A percentile compares a stretch with the other conserved stretches of the same genome.
These are phyloP conservation scores for Debaryomyces castellii DNA, from an alignment of 805 yeast genomes.

Conservation along the genomic window DNA sequence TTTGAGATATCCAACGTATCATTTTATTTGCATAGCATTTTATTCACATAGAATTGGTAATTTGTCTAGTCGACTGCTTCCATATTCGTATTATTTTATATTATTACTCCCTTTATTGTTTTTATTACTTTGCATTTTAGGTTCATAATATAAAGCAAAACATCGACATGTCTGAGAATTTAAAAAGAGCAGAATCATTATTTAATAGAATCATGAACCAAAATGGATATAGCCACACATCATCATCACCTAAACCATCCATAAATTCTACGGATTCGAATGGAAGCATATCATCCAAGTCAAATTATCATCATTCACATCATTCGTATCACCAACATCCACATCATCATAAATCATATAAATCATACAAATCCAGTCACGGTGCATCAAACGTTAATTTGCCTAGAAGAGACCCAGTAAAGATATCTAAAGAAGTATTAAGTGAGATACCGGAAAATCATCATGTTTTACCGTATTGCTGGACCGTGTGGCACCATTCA, in stretches of 20 bases:
- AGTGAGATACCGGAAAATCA: slow-evolving; percentile 24
- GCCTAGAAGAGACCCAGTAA: slow-evolving; percentile 36
- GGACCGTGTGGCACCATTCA: slow-evolving; percentile 52
- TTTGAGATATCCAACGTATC: background rate
- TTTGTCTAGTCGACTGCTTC: slow-evolving; percentile 1
- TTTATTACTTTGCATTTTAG: background rate
- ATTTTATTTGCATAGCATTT: slow-evolving; percentile 1
- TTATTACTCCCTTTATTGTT: background rate
- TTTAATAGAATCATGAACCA: slow-evolving; percentile 48
- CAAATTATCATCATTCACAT: slow-evolving; percentile 5
- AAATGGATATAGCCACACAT: slow-evolving; percentile 10
- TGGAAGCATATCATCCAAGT: slow-evolving; percentile 2
- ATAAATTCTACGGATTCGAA: background rate
- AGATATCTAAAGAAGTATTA: slow-evolving; percentile 32
- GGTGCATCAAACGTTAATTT: slow-evolving; percentile 17
- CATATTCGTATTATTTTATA: background rate
- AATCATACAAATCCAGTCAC: slow-evolving; percentile 8
- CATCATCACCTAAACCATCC: background rate
- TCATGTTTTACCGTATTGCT: slow-evolving; percentile 45
- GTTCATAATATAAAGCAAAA: background rate
- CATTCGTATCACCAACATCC: slow-evolving; percentile 6
- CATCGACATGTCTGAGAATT: slow-evolving; percentile 41
- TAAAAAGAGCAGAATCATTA: slow-evolving; percentile 46
- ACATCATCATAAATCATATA: slow-evolving; percentile 9
- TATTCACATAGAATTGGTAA: background rate